A percentile compares a stretch with the other conserved stretches of the same genome.
Evolutionary conservation across 805 yeast species (phyloP).

Genomic region (Ogataea kodamae): DNA sequence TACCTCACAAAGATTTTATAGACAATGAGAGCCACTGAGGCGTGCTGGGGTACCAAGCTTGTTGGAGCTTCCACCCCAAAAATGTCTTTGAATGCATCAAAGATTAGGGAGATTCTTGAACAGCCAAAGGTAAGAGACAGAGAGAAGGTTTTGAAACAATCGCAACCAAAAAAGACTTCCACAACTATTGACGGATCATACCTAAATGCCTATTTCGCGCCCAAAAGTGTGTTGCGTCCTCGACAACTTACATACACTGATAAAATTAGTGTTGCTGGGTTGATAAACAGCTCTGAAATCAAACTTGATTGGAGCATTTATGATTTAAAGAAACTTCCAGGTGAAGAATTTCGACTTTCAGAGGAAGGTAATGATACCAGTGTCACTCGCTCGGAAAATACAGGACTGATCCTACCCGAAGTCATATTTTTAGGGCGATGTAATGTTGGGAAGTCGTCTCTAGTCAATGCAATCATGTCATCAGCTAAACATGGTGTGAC

Average conservation of each 20-base stretch:
- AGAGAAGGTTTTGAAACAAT: too few species aligned
- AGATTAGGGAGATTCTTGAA: too few species aligned
- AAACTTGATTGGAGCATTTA: conserved; percentile 60
- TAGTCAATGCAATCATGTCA: conserved; percentile 59
- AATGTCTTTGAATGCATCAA: too few species aligned
- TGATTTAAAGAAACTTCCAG: conserved; percentile 55
- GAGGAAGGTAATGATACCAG: not conserved
- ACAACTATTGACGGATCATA: conserved; percentile 20
- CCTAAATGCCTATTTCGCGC: conserved; percentile 17
- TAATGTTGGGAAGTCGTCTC: conserved; percentile 82
- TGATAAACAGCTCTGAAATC: conserved; percentile 46
- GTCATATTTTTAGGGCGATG: conserved; percentile 75
- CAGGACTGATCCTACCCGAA: conserved; percentile 55
- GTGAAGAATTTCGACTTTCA: conserved; percentile 34
- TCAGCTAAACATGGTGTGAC: conserved; percentile 30
- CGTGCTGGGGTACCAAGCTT: too few species aligned
- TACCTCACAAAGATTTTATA: too few species aligned
- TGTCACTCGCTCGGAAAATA: conserved; percentile 5
- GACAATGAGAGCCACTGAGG: too few species aligned
- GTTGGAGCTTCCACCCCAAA: too few species aligned
- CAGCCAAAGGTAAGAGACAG: too few species aligned
- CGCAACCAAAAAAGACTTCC: too few species aligned
- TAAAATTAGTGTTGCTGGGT: conserved; percentile 26
- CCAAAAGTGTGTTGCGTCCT: conserved; percentile 8
- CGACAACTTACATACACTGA: conserved; percentile 9